Base-by-base conservation (phyloP, 106 monocot genomes). In the Dendrobium huoshanense region DNA sequence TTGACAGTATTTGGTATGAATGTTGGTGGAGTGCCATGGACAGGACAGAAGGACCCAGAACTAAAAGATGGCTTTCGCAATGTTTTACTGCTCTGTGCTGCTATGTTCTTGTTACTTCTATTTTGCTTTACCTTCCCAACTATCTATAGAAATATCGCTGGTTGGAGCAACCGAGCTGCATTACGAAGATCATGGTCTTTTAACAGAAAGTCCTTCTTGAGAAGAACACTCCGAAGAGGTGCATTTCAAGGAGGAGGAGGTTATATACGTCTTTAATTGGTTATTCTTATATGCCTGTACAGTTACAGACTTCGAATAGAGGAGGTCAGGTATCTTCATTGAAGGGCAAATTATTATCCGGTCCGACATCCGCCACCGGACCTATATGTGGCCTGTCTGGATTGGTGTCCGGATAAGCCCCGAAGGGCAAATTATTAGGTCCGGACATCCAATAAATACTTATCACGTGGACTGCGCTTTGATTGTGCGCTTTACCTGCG, bases 1-100 rank as follows among this genome's bases (percentile, higher is more conserved):
- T n/a, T 75, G 73, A n/a, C 90, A 97, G 96, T 98, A 31, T 98
- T 98, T 72, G 97, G 97, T 25, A 98, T 98, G 97, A 98, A 98
- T 75, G 97, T 98, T 27, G 97, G 94, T 8, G 94, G 97, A 33
- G 94, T 98, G 16, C 97, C 97, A 73, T 97, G 97, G 97, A 94
- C 97, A 44, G 83, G 83, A 31, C 91, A 93, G 78, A 88, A 80
- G n/a, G 79, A 85, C 45, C 94, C 94, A 10, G 56, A 55, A 44
- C 22, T 88, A 19, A 82, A 86, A 59, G 83, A 92, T 68, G 97
- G 97, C 37, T 97, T 97, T 73, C 67, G 84, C 31, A 92, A 94
- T 74, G 97, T 97, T 22, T 82, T 97, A 79, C 13, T 97, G 25
- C 72, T 97, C n/a, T 91, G 94, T 65, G 93, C 80, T 73, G 85